Base-by-base conservation (phyloP, 2,329 filamentous ascomycete genomes). In the Colletotrichum filicis region DNA sequence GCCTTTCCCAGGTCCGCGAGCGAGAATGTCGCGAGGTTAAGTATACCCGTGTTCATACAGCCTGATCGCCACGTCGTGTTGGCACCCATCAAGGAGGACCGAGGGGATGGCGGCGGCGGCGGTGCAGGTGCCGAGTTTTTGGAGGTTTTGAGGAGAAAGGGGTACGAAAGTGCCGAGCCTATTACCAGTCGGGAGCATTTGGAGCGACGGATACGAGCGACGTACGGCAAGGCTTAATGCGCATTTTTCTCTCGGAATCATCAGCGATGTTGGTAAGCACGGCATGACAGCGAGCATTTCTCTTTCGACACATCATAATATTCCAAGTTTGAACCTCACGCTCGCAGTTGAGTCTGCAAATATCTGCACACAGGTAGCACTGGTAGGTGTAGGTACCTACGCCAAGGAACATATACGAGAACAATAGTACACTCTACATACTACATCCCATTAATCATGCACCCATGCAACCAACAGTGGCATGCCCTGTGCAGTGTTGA, bases 1-100 rank as follows among this genome's bases (percentile, higher is more conserved):
- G 91, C 96, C 0, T 97, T 98, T 75, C 83, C 87, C 14, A 26
- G 74, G 22, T 66, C 61, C 1, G 68, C 64, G 7, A 61, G 66
- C 2, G 74, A 75, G 65, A 75, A 75, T 16, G 74, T 75, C 0
- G 72, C 64, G 1, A 32, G 74, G 53, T n/a, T 75, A 55, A 75
- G 74, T 1, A 75, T 75, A 42, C 74, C 74, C 2, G 65, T 75
- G 1, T 75, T 75, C 53, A 69, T 75, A 14, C 74, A 75, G 65
- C 74, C 74, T 2, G 74, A 75, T 19, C 64, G 68, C 3, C 58
- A 74, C 9, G 72, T 75, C 14, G 16, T 75, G 19, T 11, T 75
- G 26, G 74, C 66, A 14, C 74, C 74, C 2, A 63, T 75, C 37
- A 32, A 14, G 11, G 37, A 37, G 5, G 61, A 52, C 2, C 1